A percentile compares a stretch with the other conserved stretches of the same genome.
Conservation (phyloP, 2,329 filamentous ascomycete genomes). For the Hirsutella rhossiliensis region DNA sequence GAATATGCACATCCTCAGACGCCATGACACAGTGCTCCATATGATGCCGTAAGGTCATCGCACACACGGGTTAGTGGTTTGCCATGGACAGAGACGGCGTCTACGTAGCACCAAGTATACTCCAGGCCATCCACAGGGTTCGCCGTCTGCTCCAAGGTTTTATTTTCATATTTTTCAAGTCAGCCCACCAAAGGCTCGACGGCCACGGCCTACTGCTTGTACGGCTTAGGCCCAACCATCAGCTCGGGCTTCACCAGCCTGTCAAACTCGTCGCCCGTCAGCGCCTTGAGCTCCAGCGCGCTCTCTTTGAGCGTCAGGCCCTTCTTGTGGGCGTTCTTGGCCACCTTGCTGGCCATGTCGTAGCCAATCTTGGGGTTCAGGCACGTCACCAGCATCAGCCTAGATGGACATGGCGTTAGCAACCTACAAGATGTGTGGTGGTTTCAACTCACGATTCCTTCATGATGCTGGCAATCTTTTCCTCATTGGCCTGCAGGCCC, state of each 20-base stretch:
- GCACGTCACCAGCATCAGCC: slow-evolving; percentile 96
- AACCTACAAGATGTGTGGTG: background rate
- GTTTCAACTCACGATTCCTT: slow-evolving; percentile 70
- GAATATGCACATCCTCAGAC: too few relatives aligned
- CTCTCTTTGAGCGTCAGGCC: slow-evolving; percentile 86
- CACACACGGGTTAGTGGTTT: too few relatives aligned
- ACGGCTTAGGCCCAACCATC: slow-evolving; percentile 74
- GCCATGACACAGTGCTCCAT: too few relatives aligned
- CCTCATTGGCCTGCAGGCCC: slow-evolving; percentile 86
- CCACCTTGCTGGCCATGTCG: slow-evolving; percentile 93
- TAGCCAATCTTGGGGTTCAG: slow-evolving; percentile 96
- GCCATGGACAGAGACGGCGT: too few relatives aligned
- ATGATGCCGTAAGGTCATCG: too few relatives aligned
- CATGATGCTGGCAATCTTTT: slow-evolving; percentile 78
- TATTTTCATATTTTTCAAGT: too few relatives aligned
- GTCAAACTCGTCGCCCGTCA: slow-evolving; percentile 85
- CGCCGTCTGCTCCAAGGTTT: too few relatives aligned
- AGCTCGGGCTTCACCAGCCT: slow-evolving; percentile 81
- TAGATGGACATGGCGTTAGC: slow-evolving; percentile 23
- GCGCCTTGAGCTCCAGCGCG: slow-evolving; percentile 82
- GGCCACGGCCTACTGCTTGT: slow-evolving; percentile 26
- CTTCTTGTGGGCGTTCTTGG: slow-evolving; percentile 99
- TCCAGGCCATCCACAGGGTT: too few relatives aligned
- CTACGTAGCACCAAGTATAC: too few relatives aligned
- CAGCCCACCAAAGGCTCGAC: too few relatives aligned